Base-by-base conservation (phyloP, 2,329 filamentous ascomycete genomes). In the Cladophialophora immunda region DNA sequence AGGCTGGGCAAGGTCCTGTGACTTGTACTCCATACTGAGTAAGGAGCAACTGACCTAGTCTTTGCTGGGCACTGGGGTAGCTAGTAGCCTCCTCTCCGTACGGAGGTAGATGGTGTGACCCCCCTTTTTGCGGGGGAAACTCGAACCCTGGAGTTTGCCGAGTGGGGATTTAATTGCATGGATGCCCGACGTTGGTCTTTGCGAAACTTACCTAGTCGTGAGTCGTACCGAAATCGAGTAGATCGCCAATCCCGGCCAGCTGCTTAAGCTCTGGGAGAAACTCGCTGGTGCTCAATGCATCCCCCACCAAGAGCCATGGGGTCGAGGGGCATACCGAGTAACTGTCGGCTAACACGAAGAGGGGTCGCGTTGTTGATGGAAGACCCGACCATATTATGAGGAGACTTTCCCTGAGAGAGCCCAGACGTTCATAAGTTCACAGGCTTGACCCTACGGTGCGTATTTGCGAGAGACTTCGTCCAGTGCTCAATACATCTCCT, bases 121-220 rank as follows among this genome's bases (percentile, higher is more conserved):
- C 45, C 19, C 22, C 13, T 50, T 50, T 50, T 50, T 50, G 19
- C 19, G 19, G 45, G 45, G 45, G 45, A 50, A 50, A 50, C 45
- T 13, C 13, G 45, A 3, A 25, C 9, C 45, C 45, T 50, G 45
- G 45, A 50, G 22, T 22, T 25, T 50, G 45, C 45, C 45, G 45
- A 50, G 45, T 50, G 45, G 45, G 45, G 38, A 41, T 34, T 32
- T 32, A n/a, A n/a, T n/a, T n/a, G n/a, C n/a, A n/a, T n/a, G n/a
- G n/a, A n/a, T n/a, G n/a, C n/a, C n/a, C n/a, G n/a, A n/a, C n/a
- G n/a, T n/a, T n/a, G n/a, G n/a, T n/a, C n/a, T n/a, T n/a, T n/a
- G n/a, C n/a, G n/a, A n/a, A n/a, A n/a, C n/a, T n/a, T n/a, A n/a
- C n/a, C n/a, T n/a, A n/a, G n/a, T n/a, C n/a, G n/a, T n/a, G n/a